These are phyloP conservation scores for Acer negundo DNA, from an alignment of 345 rosid species.

Conservation along the genomic window DNA sequence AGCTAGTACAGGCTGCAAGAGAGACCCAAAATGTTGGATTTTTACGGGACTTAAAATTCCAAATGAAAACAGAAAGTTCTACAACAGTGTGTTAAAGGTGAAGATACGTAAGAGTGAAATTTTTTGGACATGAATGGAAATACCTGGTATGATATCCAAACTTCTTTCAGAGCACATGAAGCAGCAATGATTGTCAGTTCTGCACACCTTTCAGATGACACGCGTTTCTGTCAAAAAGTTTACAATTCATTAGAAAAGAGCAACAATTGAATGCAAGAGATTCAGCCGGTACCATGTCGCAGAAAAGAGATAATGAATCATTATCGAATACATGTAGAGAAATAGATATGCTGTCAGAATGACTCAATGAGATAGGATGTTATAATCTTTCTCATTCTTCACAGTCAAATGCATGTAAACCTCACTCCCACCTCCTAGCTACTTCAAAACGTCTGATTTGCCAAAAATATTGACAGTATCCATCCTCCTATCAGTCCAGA, in stretches of 20 bases:
- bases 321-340: background rate
- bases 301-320: slow-evolving; percentile 4
- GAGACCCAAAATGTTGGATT: slow-evolving; percentile 1
- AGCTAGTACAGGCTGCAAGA: slow-evolving; percentile 81
- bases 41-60: background rate
- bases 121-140: slow-evolving; percentile 9
- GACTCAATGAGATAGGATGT: background rate
- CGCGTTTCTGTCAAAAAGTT: slow-evolving; percentile 55
- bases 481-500: background rate
- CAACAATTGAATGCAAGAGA: background rate
- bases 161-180: slow-evolving; percentile 86
- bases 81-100: background rate
- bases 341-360: background rate
- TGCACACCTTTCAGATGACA: slow-evolving; percentile 84
- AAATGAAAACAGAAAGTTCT: background rate
- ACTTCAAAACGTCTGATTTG: background rate
- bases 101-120: background rate
- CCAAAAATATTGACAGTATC: background rate
- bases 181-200: slow-evolving; percentile 83
- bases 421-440: background rate
- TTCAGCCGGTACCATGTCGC: background rate
- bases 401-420: background rate
- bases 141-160: slow-evolving; percentile 96
- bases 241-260: slow-evolving; percentile 1
- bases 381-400: slow-evolving; percentile 4